phyloP scores from a whole-genome alignment of 371 early-diverging fungal genomes.

The Rhizopus microsporus region DNA sequence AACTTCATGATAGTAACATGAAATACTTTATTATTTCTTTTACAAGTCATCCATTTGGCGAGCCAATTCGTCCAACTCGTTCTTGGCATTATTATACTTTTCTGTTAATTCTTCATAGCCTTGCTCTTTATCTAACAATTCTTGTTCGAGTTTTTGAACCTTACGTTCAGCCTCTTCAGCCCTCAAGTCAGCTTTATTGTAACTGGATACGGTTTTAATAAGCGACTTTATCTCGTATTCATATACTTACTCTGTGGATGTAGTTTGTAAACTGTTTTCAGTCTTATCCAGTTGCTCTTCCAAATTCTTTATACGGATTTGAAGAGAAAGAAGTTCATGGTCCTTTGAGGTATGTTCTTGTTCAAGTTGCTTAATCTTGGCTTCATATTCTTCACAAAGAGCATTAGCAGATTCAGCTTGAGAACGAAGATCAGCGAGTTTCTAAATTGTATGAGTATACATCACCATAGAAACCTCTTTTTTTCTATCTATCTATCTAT shows the following conservation, averaged over 20 bases:
- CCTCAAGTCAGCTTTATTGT: constrained; percentile 71
- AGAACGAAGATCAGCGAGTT: constrained; percentile 65
- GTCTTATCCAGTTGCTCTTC: constrained; percentile 69
- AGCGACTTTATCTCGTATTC: neutral
- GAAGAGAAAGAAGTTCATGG: constrained; percentile 72
- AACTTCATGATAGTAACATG: too few relatives aligned
- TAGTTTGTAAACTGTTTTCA: constrained; percentile 58
- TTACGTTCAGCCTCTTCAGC: constrained; percentile 77
- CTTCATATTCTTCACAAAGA: constrained; percentile 71
- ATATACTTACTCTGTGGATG: constrained; percentile 61
- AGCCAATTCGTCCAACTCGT: constrained; percentile 75
- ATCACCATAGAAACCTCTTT: neutral
- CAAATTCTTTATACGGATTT: constrained; percentile 65
- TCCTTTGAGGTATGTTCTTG: constrained; percentile 71
- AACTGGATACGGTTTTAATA: constrained; percentile 37
- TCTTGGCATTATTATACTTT: constrained; percentile 64
- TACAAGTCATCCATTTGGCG: constrained; percentile 76
- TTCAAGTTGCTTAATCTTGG: constrained; percentile 63
- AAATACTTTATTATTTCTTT: constrained; percentile 8
- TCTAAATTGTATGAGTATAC: constrained; percentile 42
- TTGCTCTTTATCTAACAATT: constrained; percentile 63
- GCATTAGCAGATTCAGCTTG: constrained; percentile 70
- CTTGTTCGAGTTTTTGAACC: constrained; percentile 64
- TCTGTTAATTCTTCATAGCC: constrained; percentile 63
- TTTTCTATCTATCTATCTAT: neutral